Percentiles rank a stretch among this genome's conserved stretches.
These are phyloP conservation scores for Metarhizium sp. DNA, from an alignment of 2,329 filamentous ascomycete genomes.

Conservation along the genomic window DNA sequence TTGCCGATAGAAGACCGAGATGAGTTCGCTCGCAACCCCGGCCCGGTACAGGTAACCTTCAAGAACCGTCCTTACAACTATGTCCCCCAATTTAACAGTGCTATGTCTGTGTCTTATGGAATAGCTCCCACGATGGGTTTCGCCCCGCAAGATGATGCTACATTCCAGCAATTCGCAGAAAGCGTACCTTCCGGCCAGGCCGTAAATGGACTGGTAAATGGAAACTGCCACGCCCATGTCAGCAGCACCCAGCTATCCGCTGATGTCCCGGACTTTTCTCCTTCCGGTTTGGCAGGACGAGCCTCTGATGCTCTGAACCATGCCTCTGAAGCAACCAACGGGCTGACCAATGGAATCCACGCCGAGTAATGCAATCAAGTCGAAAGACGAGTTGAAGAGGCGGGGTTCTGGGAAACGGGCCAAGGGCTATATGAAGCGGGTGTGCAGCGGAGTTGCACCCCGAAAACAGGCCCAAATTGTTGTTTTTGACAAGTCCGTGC, in stretches of 20 bases:
- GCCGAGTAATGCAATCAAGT: conserved; percentile 4
- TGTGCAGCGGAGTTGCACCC: background rate
- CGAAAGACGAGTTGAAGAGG: background rate
- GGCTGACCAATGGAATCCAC: conserved; percentile 6
- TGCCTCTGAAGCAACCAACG: conserved; percentile 5
- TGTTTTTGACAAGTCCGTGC: background rate
- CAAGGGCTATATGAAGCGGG: background rate
- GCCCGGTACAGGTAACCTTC: conserved; percentile 36
- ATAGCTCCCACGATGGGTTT: conserved; percentile 20
- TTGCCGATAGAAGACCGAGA: conserved; percentile 63
- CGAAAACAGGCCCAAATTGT: background rate
- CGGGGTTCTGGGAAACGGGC: background rate
- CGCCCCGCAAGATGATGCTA: conserved; percentile 15
- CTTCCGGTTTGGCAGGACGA: conserved; percentile 13
- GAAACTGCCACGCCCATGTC: conserved; percentile 14
- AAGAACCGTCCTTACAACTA: conserved; percentile 23
- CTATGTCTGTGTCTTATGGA: conserved; percentile 21
- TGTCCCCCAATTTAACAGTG: conserved; percentile 21
- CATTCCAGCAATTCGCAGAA: conserved; percentile 23
- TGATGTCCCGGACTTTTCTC: conserved; percentile 30
- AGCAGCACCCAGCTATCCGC: conserved; percentile 26
- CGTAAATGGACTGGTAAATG: conserved; percentile 18
- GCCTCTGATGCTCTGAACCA: background rate
- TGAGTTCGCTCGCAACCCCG: conserved; percentile 63
- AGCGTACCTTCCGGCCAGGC: conserved; percentile 28